These are phyloP conservation scores for Ophiorrhiza pumila DNA, from an alignment of 257 asterid species.

Conservation along the genomic window DNA sequence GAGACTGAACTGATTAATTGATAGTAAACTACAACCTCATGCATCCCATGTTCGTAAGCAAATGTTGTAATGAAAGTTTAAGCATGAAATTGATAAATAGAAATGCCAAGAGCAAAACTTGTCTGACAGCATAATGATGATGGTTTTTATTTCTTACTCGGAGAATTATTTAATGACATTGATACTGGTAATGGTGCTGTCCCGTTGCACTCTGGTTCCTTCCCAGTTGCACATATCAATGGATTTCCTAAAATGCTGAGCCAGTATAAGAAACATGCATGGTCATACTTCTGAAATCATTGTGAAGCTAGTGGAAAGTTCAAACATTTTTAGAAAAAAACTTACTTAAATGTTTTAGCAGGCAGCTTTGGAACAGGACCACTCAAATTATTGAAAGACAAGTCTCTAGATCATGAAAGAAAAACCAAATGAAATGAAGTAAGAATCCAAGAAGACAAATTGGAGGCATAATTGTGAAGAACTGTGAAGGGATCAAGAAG, in stretches of 20 bases:
- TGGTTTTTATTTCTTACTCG: slow-evolving; percentile 43
- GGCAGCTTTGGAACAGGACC: slow-evolving; percentile 82
- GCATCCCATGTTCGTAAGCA: neutral
- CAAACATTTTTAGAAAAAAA: slow-evolving; percentile 18
- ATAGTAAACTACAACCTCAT: neutral
- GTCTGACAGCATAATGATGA: neutral
- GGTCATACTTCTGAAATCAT: slow-evolving; percentile 5
- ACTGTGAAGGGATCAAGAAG: slow-evolving; percentile 23
- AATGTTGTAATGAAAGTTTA: neutral
- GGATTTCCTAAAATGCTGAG: slow-evolving; percentile 82
- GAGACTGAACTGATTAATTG: neutral
- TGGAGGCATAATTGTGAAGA: neutral
- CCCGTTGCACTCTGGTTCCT: slow-evolving; percentile 77
- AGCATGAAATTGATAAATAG: neutral
- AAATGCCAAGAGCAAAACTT: neutral
- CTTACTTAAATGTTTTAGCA: slow-evolving; percentile 81
- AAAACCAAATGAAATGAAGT: slow-evolving; percentile 7
- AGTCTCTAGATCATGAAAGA: slow-evolving; percentile 48
- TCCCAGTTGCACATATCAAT: slow-evolving; percentile 83
- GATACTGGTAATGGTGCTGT: slow-evolving; percentile 65
- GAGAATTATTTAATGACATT: slow-evolving; percentile 47
- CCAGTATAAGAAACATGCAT: neutral
- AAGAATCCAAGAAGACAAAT: slow-evolving; percentile 10
- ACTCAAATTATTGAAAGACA: slow-evolving; percentile 89
- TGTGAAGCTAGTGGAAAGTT: neutral